These are phyloP conservation scores for Cynara cardunculus DNA, from an alignment of 129 eudicot genomes.

Conservation along the genomic window DNA sequence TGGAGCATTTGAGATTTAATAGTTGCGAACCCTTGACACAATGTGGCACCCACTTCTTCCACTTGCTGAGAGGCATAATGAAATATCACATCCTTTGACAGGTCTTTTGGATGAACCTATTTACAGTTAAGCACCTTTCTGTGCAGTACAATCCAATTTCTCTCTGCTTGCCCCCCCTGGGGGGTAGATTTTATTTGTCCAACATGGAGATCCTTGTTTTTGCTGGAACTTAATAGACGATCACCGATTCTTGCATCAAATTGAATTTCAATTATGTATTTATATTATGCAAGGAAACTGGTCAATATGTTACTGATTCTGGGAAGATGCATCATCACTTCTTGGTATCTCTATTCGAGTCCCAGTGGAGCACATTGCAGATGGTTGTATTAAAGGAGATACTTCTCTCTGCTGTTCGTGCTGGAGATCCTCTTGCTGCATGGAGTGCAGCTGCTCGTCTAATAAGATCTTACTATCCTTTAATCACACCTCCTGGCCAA, in stretches of 20 bases:
- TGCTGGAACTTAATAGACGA: background rate
- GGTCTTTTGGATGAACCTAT: background rate
- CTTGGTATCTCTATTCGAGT: constrained; percentile 78
- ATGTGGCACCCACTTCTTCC: too few species aligned
- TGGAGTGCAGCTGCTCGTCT: constrained; percentile 99
- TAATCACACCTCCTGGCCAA: constrained; percentile 94
- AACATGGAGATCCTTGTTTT: background rate
- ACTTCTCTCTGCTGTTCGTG: constrained; percentile 87
- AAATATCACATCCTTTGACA: too few species aligned
- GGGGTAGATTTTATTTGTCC: background rate
- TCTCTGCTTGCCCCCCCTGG: too few species aligned
- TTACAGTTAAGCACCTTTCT: background rate
- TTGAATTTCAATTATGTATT: background rate
- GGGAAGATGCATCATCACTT: constrained; percentile 70
- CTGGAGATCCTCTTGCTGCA: constrained; percentile 98
- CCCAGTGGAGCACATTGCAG: constrained; percentile 98
- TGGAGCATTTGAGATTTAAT: background rate
- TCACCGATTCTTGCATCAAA: background rate
- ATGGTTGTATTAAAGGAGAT: constrained; percentile 96
- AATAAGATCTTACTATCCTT: constrained; percentile 88
- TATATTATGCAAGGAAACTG: constrained; percentile 47
- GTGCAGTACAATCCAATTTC: too few species aligned
- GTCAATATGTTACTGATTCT: constrained; percentile 38
- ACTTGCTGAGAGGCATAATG: too few species aligned
- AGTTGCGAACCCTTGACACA: too few species aligned